Percentiles rank a stretch among this genome's conserved stretches.
phyloP scores from a whole-genome alignment of 306 rosid genomes.

The Fagus sylvatica region DNA sequence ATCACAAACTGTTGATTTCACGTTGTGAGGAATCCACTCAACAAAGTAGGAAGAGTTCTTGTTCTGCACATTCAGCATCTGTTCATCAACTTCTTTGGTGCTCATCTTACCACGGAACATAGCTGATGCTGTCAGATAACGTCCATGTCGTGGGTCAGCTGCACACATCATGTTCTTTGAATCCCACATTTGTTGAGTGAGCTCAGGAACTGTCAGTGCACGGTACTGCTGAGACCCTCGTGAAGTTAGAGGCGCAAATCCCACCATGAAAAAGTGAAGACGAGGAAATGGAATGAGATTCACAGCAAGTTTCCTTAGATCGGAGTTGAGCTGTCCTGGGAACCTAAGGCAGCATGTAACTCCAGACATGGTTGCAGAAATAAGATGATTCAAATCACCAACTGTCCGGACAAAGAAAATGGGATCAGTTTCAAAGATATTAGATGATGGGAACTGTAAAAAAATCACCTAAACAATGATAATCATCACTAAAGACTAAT shows the following conservation, averaged over 20 bases:
- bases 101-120: slow-evolving; percentile 53
- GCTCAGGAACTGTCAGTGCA: slow-evolving; percentile 42
- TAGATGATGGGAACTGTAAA: too few species aligned
- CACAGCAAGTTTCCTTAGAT: slow-evolving; percentile 44
- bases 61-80: slow-evolving; percentile 53
- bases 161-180: slow-evolving; percentile 53
- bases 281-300: slow-evolving; percentile 49
- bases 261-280: slow-evolving; percentile 53
- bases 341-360: slow-evolving; percentile 47
- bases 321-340: slow-evolving; percentile 51
- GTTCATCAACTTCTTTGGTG: slow-evolving; percentile 48
- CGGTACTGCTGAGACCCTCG: slow-evolving; percentile 48
- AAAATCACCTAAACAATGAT: too few species aligned
- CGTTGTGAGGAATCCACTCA: slow-evolving; percentile 54
- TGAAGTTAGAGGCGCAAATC: slow-evolving; percentile 47
- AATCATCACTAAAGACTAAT: too few species aligned
- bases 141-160: slow-evolving; percentile 45
- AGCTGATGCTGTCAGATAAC: slow-evolving; percentile 45
- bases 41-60: slow-evolving; percentile 50
- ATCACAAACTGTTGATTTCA: slow-evolving; percentile 47
- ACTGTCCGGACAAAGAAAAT: slow-evolving; percentile 13
- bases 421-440: too few species aligned
- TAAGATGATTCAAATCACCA: slow-evolving; percentile 50
- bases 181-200: slow-evolving; percentile 52
- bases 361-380: slow-evolving; percentile 48